These are phyloP conservation scores for Phytophthora agathidicida DNA, from an alignment of 352 stramenopile species.

Conservation along the genomic window DNA sequence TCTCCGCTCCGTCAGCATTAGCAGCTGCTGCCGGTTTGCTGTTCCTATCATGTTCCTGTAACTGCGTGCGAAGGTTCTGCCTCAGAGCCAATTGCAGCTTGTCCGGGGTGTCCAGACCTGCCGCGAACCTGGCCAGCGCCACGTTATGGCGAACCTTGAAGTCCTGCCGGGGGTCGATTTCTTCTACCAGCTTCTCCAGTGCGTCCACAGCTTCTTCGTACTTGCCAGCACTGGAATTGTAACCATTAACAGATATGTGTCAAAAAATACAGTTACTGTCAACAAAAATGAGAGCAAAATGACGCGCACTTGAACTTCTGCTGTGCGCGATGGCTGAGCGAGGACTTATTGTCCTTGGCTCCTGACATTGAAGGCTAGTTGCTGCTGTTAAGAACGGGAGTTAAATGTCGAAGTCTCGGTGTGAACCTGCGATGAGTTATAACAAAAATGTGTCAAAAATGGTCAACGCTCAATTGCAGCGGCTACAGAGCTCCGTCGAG, in stretches of 20 bases:
- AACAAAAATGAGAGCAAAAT: neutral
- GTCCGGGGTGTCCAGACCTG: conserved; percentile 58
- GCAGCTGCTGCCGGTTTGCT: conserved; percentile 10
- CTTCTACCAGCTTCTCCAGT: conserved; percentile 81
- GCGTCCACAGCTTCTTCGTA: conserved; percentile 87
- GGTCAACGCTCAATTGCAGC: conserved; percentile 2
- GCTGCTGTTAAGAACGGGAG: conserved; percentile 21
- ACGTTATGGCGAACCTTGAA: conserved; percentile 90
- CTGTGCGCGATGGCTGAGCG: conserved; percentile 83
- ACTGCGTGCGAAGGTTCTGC: conserved; percentile 62
- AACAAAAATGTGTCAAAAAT: conserved; percentile 13
- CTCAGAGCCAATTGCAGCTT: conserved; percentile 84
- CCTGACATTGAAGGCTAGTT: conserved; percentile 55
- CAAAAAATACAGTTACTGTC: conserved; percentile 4
- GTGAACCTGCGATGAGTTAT: conserved; percentile 14
- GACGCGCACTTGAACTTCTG: conserved; percentile 86
- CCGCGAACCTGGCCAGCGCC: conserved; percentile 71
- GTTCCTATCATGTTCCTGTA: conserved; percentile 58
- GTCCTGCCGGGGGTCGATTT: conserved; percentile 77
- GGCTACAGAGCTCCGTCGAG: neutral
- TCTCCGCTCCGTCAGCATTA: conserved; percentile 26
- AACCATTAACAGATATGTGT: neutral
- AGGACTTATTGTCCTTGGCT: conserved; percentile 87
- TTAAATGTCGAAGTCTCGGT: too few species aligned
- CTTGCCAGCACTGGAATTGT: conserved; percentile 65